These are phyloP conservation scores for Moesziomyces aphidis DNA, from an alignment of 1,284 basidiomycete species.

Conservation along the genomic window DNA sequence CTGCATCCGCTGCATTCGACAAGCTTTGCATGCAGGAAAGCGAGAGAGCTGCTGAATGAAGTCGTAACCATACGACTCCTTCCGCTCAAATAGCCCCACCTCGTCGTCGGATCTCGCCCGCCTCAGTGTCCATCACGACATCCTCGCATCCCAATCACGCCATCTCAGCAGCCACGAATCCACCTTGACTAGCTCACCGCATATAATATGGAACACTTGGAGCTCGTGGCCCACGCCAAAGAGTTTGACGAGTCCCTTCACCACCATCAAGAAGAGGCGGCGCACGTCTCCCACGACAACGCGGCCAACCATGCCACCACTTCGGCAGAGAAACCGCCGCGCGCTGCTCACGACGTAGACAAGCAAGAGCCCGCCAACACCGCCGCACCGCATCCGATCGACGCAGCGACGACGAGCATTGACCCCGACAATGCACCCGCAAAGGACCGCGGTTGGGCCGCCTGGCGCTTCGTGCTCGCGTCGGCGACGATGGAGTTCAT, in stretches of 20 bases:
- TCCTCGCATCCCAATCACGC: background rate
- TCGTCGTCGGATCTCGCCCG: background rate
- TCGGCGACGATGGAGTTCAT: constrained; percentile 45
- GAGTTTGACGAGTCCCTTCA: constrained; percentile 14
- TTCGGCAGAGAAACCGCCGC: constrained; percentile 2
- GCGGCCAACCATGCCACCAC: no score
- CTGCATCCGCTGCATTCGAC: no score
- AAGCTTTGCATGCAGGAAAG: no score
- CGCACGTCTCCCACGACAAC: background rate
- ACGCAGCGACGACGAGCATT: background rate
- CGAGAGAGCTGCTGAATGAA: background rate
- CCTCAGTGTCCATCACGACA: background rate
- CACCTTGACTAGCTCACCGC: background rate
- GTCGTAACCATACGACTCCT: background rate
- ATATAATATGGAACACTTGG: constrained; percentile 29
- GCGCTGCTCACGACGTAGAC: background rate
- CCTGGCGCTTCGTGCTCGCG: constrained; percentile 41
- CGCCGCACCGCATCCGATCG: background rate
- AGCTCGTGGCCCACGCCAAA: constrained; percentile 14
- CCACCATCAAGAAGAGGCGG: background rate
- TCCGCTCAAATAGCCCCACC: background rate
- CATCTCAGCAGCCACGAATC: background rate
- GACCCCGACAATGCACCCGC: background rate
- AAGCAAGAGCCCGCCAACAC: background rate
- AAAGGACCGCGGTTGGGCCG: constrained; percentile 36